These are phyloP conservation scores for Talaromyces sp. DNA, from an alignment of 2,329 filamentous ascomycete genomes.

Conservation along the genomic window DNA sequence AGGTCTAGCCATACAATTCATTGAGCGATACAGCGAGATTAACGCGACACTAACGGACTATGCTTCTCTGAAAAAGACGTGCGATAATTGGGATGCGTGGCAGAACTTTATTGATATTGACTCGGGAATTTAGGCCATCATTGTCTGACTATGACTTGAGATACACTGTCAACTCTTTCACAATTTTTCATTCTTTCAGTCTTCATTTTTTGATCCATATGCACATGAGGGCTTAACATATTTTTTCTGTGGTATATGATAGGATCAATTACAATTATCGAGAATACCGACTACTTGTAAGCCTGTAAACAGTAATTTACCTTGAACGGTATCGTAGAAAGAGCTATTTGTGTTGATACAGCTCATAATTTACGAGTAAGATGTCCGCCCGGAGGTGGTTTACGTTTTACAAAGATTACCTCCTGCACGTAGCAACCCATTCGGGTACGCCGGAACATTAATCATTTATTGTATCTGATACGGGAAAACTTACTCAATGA, in stretches of 20 bases:
- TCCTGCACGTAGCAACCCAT: background rate
- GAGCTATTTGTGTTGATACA: background rate
- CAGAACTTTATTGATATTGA: background rate
- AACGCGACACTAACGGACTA: background rate
- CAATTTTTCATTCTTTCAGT: background rate
- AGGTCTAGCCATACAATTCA: conserved; percentile 21
- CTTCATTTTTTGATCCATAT: too few relatives aligned
- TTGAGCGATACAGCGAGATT: conserved; percentile 22
- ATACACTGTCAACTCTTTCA: background rate
- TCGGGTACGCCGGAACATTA: background rate
- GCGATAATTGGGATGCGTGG: background rate
- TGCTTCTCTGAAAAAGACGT: background rate
- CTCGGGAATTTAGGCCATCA: background rate
- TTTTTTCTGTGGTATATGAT: background rate
- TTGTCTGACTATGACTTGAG: background rate
- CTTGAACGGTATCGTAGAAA: background rate
- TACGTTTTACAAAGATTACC: background rate
- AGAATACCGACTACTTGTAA: background rate
- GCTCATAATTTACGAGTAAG: too few relatives aligned
- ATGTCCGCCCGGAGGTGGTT: too few relatives aligned
- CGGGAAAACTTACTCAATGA: background rate
- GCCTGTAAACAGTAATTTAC: background rate
- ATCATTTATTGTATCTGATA: background rate
- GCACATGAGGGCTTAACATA: background rate
- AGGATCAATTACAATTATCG: background rate